Evolutionary conservation across 768 basidiomycete genomes (phyloP).

Genomic region (Lentinus brumalis): DNA sequence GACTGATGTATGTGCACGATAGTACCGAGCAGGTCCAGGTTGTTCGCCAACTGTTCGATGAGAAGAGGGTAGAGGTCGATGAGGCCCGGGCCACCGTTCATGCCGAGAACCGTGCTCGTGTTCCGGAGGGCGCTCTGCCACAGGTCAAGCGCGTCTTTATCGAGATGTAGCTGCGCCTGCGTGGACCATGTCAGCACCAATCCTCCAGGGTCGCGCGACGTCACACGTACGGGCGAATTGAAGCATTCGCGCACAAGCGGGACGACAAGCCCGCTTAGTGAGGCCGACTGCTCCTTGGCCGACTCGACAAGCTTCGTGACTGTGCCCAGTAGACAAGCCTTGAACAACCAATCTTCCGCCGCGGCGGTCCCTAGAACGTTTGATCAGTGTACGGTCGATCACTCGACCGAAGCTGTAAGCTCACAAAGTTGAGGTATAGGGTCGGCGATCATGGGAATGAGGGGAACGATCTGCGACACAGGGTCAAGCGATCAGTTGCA

Average conservation of each 20-base stretch:
- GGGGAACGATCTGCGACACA: conserved; percentile 61
- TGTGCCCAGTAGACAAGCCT: conserved; percentile 66
- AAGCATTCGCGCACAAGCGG: conserved; percentile 30
- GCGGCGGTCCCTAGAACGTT: conserved; percentile 62
- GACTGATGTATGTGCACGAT: conserved; percentile 70
- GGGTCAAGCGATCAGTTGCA: not conserved
- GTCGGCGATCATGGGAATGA: conserved; percentile 57
- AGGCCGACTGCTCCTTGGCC: conserved; percentile 45
- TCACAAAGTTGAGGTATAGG: conserved; percentile 75
- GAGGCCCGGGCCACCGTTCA: conserved; percentile 52
- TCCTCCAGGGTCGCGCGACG: not conserved
- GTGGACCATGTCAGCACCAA: not conserved
- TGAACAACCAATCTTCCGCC: conserved; percentile 71
- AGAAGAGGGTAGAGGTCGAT: conserved; percentile 67
- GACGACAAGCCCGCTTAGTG: conserved; percentile 22
- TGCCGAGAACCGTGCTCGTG: conserved; percentile 50
- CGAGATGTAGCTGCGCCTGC: conserved; percentile 68
- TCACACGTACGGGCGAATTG: conserved; percentile 20
- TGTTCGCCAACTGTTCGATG: conserved; percentile 59
- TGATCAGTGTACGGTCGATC: not conserved
- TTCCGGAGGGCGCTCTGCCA: conserved; percentile 77
- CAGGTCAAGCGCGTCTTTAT: conserved; percentile 75
- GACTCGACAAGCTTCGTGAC: conserved; percentile 75
- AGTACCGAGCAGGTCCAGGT: conserved; percentile 75
- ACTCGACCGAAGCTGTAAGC: conserved; percentile 24